A percentile compares a stretch with the other conserved stretches of the same genome.
These are phyloP conservation scores for Misopates orontium DNA, from an alignment of 257 asterid species.

Conservation along the genomic window DNA sequence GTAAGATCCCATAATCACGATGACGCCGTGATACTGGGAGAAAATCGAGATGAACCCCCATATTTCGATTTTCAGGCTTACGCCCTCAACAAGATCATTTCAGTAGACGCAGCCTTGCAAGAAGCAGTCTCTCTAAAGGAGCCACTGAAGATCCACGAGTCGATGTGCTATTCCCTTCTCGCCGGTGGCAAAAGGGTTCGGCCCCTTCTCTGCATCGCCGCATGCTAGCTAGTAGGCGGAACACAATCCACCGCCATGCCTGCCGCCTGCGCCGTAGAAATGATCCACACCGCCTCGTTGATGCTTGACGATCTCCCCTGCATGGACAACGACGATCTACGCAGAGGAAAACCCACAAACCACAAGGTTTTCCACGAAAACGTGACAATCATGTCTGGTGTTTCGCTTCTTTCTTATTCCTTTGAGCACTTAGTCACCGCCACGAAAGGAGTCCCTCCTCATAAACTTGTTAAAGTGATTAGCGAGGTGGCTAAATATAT, in stretches of 20 bases:
- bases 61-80: slow-evolving; percentile 1
- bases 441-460: slow-evolving; percentile 9
- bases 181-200: slow-evolving; percentile 11
- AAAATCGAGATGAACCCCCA: too few species aligned
- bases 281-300: slow-evolving; percentile 10
- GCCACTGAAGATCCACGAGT: slow-evolving; percentile 2
- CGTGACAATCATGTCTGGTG: slow-evolving; percentile 3
- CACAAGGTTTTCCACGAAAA: background rate
- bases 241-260: slow-evolving; percentile 5
- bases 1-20: too few species aligned
- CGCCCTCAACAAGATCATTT: background rate
- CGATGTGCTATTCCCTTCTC: slow-evolving; percentile 6
- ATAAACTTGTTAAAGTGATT: slow-evolving; percentile 31
- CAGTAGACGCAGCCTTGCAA: background rate
- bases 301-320: slow-evolving; percentile 10
- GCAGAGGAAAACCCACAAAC: slow-evolving; percentile 4
- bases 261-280: background rate
- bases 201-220: slow-evolving; percentile 5
- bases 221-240: slow-evolving; percentile 9
- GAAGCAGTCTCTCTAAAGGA: background rate
- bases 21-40: too few species aligned
- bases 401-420: slow-evolving; percentile 4
- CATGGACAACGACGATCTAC: slow-evolving; percentile 8
- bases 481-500: slow-evolving; percentile 63
- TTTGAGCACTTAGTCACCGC: slow-evolving; percentile 15